phyloP scores from a whole-genome alignment of 139 green algal genomes.

The Dunaliella primolecta region DNA sequence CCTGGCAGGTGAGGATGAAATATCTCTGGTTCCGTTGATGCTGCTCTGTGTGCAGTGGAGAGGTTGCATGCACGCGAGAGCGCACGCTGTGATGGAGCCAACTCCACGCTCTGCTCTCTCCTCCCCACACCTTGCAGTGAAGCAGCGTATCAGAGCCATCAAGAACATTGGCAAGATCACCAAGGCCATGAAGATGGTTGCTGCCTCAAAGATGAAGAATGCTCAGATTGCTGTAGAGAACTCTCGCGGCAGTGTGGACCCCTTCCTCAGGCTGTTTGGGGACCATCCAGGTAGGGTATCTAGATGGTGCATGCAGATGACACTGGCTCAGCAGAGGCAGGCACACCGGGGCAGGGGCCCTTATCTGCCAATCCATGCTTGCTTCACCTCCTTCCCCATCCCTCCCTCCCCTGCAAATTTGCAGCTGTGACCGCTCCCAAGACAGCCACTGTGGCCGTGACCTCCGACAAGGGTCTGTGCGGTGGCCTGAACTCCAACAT shows the following conservation, averaged over 20 bases:
- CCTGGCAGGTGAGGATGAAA: conserved; percentile 40
- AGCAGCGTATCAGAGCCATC: conserved; percentile 95
- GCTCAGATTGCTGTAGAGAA: conserved; percentile 77
- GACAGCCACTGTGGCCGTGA: conserved; percentile 81
- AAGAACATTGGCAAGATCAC: conserved; percentile 99
- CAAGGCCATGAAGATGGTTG: conserved; percentile 99
- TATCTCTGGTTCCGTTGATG: background rate
- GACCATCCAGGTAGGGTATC: conserved; percentile 83
- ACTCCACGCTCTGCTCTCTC: background rate
- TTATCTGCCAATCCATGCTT: too few relatives aligned
- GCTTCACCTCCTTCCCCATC: too few relatives aligned
- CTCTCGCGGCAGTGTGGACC: conserved; percentile 79
- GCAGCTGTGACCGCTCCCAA: conserved; percentile 42
- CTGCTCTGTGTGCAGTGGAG: background rate
- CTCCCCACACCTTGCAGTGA: conserved; percentile 63
- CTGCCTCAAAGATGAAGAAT: conserved; percentile 94
- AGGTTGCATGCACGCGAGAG: background rate
- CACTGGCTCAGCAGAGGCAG: too few relatives aligned
- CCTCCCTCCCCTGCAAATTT: background rate
- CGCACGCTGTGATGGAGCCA: background rate
- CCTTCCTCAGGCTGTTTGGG: conserved; percentile 85
- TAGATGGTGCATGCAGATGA: background rate
- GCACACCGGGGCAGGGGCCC: too few relatives aligned
- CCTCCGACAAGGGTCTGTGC: conserved; percentile 94
- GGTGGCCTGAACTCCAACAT: conserved; percentile 96